phyloP scores from a whole-genome alignment of 2,329 filamentous ascomycete genomes.

The Paracoccidioides brasiliensis region DNA sequence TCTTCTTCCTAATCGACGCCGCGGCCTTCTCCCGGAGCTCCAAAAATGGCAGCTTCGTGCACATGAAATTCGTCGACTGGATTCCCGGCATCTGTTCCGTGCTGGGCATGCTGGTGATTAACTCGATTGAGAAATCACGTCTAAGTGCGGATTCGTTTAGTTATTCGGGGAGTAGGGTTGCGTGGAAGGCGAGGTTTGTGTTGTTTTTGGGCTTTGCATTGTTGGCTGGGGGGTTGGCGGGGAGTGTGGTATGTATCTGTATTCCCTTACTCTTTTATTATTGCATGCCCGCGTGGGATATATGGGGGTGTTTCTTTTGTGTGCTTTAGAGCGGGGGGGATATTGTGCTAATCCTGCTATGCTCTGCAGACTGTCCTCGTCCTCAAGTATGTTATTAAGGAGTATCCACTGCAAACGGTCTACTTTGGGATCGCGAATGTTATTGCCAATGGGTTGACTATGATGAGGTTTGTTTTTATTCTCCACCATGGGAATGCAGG shows the following conservation, averaged over 20 bases:
- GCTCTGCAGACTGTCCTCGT: slow-evolving; percentile 45
- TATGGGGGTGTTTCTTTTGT: background rate
- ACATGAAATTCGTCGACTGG: slow-evolving; percentile 61
- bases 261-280: background rate
- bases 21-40: slow-evolving; percentile 49
- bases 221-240: slow-evolving; percentile 54
- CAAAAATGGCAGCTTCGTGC: slow-evolving; percentile 47
- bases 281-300: background rate
- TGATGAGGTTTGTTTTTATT: slow-evolving; percentile 43
- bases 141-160: slow-evolving; percentile 51
- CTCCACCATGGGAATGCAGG: background rate
- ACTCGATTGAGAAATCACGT: slow-evolving; percentile 56
- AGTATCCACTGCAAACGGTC: slow-evolving; percentile 47
- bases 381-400: slow-evolving; percentile 51
- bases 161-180: slow-evolving; percentile 51
- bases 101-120: slow-evolving; percentile 59
- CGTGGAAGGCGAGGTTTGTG: slow-evolving; percentile 58
- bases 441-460: slow-evolving; percentile 50
- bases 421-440: slow-evolving; percentile 58
- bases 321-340: background rate
- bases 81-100: slow-evolving; percentile 57
- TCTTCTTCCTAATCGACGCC: slow-evolving; percentile 57
- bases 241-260: slow-evolving; percentile 41
- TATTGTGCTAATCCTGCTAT: background rate
- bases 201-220: slow-evolving; percentile 57